Evolutionary conservation across 1,284 basidiomycete species (phyloP).

Genomic region (Sanguinoderma infundibulare): DNA sequence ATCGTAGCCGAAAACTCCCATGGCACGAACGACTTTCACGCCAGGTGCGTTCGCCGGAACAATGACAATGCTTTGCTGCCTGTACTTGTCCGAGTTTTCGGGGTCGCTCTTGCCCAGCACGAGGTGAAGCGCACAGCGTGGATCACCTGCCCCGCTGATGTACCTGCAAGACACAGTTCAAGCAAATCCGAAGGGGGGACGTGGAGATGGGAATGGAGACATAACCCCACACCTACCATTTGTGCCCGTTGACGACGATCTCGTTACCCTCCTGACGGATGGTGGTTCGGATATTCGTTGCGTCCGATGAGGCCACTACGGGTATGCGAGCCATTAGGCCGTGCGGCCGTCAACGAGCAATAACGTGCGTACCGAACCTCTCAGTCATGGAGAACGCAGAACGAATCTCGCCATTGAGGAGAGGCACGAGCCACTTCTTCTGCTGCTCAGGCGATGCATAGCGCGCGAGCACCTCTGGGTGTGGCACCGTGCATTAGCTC

Average conservation of each 20-base stretch:
- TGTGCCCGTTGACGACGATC: slow-evolving; percentile 95
- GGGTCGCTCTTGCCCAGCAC: slow-evolving; percentile 94
- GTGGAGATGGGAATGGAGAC: background rate
- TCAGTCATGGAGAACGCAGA: slow-evolving; percentile 97
- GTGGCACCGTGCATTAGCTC: background rate
- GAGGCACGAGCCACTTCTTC: slow-evolving; percentile 86
- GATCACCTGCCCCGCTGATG: slow-evolving; percentile 98
- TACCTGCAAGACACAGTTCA: slow-evolving; percentile 57
- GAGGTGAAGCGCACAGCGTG: slow-evolving; percentile 87
- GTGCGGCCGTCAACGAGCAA: background rate
- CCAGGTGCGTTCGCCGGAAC: slow-evolving; percentile 90
- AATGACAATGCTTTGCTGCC: slow-evolving; percentile 93
- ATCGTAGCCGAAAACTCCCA: slow-evolving; percentile 94
- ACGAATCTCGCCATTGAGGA: slow-evolving; percentile 92
- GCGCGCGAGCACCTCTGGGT: slow-evolving; percentile 90
- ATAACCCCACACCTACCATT: slow-evolving; percentile 81
- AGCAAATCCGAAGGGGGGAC: background rate
- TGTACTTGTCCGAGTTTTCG: slow-evolving; percentile 70
- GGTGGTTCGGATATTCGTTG: slow-evolving; percentile 93
- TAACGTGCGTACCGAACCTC: slow-evolving; percentile 66
- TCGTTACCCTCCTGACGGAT: slow-evolving; percentile 87
- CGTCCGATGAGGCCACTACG: slow-evolving; percentile 92
- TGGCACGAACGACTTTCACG: slow-evolving; percentile 88
- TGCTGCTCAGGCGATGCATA: slow-evolving; percentile 93
- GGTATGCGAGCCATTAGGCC: background rate